Evolutionary conservation across 441 rosid species (phyloP).

Genomic region (Populus hybrid): DNA sequence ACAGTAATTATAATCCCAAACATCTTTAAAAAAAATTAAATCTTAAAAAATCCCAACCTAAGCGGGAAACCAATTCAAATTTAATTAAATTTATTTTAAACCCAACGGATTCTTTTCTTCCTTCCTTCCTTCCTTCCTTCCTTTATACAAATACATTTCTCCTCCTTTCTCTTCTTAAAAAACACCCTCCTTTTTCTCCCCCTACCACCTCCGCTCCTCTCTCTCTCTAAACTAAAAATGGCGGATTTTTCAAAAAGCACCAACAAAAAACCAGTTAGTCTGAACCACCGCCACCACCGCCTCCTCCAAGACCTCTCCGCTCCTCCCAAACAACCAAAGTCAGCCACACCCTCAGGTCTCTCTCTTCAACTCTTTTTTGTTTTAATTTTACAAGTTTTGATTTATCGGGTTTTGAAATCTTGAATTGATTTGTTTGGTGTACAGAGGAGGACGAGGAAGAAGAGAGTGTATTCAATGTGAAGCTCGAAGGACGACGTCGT

Average conservation of each 20-base stretch:
- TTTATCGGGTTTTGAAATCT: conserved; percentile 12
- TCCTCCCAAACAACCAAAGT: conserved; percentile 39
- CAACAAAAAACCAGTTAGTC: conserved; percentile 51
- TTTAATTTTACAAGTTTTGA: not conserved
- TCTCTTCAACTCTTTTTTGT: not conserved
- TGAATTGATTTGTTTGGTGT: conserved; percentile 4
- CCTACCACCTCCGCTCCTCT: not conserved
- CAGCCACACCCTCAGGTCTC: conserved; percentile 8
- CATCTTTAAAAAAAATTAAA: too few relatives aligned
- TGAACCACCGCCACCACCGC: conserved; percentile 72
- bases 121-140: not conserved
- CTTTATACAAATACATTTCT: not conserved
- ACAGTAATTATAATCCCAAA: too few relatives aligned
- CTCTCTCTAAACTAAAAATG: conserved; percentile 27
- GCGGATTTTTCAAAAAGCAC: conserved; percentile 38
- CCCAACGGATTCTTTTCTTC: not conserved
- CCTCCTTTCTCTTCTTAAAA: not conserved
- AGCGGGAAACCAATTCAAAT: conserved; percentile 2
- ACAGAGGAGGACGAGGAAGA: conserved; percentile 20
- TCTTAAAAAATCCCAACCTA: not conserved
- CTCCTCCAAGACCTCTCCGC: conserved; percentile 66
- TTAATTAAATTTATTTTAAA: too few relatives aligned
- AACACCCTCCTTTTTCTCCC: not conserved
- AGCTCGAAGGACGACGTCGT: conserved; percentile 30
- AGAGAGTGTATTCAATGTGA: conserved; percentile 27